Percentiles rank a stretch among this genome's conserved stretches.
These are phyloP conservation scores for Neurospora discreta DNA, from an alignment of 495 filamentous ascomycete species.

Conservation along the genomic window DNA sequence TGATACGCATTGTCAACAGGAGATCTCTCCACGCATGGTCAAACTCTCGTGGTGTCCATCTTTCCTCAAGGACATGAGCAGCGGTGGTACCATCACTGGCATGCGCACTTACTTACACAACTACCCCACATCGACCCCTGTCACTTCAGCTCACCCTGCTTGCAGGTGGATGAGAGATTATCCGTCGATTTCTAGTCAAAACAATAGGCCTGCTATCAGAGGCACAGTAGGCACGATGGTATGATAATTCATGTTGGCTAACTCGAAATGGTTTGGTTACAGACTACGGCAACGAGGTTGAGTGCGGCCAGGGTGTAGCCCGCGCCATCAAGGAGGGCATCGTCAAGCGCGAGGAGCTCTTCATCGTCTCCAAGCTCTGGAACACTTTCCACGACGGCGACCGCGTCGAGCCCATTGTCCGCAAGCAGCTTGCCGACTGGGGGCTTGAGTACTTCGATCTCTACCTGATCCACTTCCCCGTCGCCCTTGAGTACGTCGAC, in stretches of 20 bases:
- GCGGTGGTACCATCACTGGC: not conserved
- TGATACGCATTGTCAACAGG: not conserved
- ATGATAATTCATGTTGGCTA: slow-evolving; percentile 5
- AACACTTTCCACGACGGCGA: slow-evolving; percentile 74
- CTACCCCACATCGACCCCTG: slow-evolving; percentile 19
- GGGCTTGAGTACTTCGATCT: slow-evolving; percentile 79
- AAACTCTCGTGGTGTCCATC: not conserved
- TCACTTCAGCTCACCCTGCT: slow-evolving; percentile 11
- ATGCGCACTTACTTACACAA: not conserved
- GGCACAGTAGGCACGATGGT: not conserved
- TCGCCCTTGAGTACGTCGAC: slow-evolving; percentile 70
- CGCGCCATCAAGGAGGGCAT: slow-evolving; percentile 79
- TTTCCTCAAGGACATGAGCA: not conserved
- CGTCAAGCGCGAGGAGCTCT: slow-evolving; percentile 79
- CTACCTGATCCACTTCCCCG: slow-evolving; percentile 75
- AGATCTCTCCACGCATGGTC: not conserved
- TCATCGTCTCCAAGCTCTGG: slow-evolving; percentile 90
- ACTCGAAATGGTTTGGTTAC: slow-evolving; percentile 7
- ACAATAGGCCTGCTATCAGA: not conserved
- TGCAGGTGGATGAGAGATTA: not conserved
- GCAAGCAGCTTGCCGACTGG: slow-evolving; percentile 69
- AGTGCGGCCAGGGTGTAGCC: slow-evolving; percentile 73
- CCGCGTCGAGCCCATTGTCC: slow-evolving; percentile 59
- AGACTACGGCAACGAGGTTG: slow-evolving; percentile 87
- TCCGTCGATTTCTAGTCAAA: not conserved